phyloP scores from a whole-genome alignment of 768 basidiomycete species.

The Russula sp. region DNA sequence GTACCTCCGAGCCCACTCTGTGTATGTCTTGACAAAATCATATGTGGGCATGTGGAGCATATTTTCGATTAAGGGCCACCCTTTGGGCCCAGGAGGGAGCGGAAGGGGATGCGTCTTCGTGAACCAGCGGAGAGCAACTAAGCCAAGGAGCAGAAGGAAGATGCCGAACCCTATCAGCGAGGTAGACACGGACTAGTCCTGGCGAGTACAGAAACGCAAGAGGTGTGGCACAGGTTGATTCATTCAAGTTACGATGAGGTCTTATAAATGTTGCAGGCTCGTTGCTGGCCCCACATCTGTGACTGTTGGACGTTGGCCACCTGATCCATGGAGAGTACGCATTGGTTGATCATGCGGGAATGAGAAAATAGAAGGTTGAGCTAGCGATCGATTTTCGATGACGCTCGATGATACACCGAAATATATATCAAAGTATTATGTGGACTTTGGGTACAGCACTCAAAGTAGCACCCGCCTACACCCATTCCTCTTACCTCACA shows the following conservation, averaged over 20 bases:
- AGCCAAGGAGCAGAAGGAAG: not conserved
- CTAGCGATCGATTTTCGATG: too few relatives aligned
- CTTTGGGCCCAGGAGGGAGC: constrained; percentile 8
- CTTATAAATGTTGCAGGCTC: not conserved
- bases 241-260: not conserved
- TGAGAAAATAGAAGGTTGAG: too few relatives aligned
- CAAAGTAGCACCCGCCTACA: too few relatives aligned
- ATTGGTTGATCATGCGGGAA: not conserved
- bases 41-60: constrained; percentile 3
- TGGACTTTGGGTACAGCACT: too few relatives aligned
- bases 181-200: not conserved
- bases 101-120: not conserved
- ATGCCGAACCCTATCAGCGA: not conserved
- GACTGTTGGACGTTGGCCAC: not conserved
- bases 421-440: too few relatives aligned
- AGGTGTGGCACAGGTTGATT: not conserved
- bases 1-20: constrained; percentile 3
- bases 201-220: not conserved
- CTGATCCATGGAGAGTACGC: not conserved
- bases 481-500: too few relatives aligned
- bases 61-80: constrained; percentile 6
- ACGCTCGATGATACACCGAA: too few relatives aligned
- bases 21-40: not conserved
- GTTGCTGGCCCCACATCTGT: not conserved
- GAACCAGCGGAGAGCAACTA: not conserved